These are phyloP conservation scores for Geranium incanum DNA, from an alignment of 441 rosid genomes.

Conservation along the genomic window DNA sequence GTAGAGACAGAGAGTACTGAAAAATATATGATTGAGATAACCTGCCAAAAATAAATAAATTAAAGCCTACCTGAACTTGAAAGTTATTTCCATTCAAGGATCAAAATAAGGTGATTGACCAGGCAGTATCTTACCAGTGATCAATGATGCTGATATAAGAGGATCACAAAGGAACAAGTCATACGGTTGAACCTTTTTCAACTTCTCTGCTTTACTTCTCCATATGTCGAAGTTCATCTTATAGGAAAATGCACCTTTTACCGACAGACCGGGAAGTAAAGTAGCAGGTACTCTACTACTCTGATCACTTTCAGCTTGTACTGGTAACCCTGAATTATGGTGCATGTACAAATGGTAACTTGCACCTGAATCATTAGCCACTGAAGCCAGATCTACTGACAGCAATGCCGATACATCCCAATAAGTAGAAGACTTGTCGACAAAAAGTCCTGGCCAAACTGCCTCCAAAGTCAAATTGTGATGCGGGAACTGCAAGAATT, in stretches of 20 bases:
- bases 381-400: constrained; percentile 66
- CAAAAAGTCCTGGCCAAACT: constrained; percentile 67
- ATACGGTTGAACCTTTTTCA: constrained; percentile 57
- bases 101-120: neutral
- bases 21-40: neutral
- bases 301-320: constrained; percentile 34
- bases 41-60: neutral
- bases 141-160: constrained; percentile 60
- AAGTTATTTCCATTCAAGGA: neutral
- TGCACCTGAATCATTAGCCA: constrained; percentile 53
- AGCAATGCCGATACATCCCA: constrained; percentile 81
- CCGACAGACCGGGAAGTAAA: constrained; percentile 56
- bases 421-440: constrained; percentile 53
- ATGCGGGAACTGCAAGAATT: constrained; percentile 47
- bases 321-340: constrained; percentile 51
- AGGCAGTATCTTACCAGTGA: constrained; percentile 46
- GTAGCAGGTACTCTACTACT: constrained; percentile 39
- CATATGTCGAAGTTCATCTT: constrained; percentile 60
- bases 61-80: neutral
- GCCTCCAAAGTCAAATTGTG: constrained; percentile 66
- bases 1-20: neutral
- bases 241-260: constrained; percentile 53
- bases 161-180: constrained; percentile 76
- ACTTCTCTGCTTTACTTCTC: constrained; percentile 57
- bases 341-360: constrained; percentile 64